Evolutionary conservation across 2,329 filamentous ascomycete species (phyloP).

Genomic region (Epichloe coenophiala): DNA sequence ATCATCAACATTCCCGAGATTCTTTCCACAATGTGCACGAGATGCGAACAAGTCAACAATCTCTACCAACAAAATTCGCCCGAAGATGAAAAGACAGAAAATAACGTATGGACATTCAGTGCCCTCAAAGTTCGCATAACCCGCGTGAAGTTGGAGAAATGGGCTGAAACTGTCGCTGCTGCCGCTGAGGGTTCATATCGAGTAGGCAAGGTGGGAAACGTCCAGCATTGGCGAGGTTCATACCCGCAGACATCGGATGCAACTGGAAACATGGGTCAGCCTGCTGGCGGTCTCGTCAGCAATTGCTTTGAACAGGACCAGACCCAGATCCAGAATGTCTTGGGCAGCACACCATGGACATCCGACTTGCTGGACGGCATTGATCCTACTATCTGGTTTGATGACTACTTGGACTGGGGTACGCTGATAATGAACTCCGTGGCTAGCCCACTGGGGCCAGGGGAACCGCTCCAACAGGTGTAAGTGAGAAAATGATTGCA

Average conservation of each 20-base stretch:
- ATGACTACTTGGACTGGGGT: constrained; percentile 23
- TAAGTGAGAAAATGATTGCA: not conserved
- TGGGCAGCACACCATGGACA: constrained; percentile 16
- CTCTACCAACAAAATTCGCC: constrained; percentile 19
- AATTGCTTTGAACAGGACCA: constrained; percentile 13
- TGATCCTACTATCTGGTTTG: constrained; percentile 22
- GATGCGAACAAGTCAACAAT: constrained; percentile 30
- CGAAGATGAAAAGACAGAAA: constrained; percentile 22
- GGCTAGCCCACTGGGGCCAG: constrained; percentile 7
- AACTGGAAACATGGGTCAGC: not conserved
- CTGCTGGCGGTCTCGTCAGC: not conserved
- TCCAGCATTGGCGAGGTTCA: constrained; percentile 7
- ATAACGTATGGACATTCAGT: constrained; percentile 35
- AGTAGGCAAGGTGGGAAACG: not conserved
- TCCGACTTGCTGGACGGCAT: constrained; percentile 19
- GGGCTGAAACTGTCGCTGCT: constrained; percentile 30
- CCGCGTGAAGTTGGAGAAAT: constrained; percentile 31
- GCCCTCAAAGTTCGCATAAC: constrained; percentile 34
- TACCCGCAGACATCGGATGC: constrained; percentile 6
- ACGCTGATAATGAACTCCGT: constrained; percentile 19
- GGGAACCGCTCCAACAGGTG: constrained; percentile 8
- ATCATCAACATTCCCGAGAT: constrained; percentile 31
- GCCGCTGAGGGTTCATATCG: constrained; percentile 17
- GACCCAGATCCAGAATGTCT: constrained; percentile 13
- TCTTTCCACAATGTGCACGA: constrained; percentile 25